Percentiles rank a stretch among this genome's conserved stretches.
Evolutionary conservation across 331 rosid genomes (phyloP).

Genomic region (Erythrophleum ivorense): DNA sequence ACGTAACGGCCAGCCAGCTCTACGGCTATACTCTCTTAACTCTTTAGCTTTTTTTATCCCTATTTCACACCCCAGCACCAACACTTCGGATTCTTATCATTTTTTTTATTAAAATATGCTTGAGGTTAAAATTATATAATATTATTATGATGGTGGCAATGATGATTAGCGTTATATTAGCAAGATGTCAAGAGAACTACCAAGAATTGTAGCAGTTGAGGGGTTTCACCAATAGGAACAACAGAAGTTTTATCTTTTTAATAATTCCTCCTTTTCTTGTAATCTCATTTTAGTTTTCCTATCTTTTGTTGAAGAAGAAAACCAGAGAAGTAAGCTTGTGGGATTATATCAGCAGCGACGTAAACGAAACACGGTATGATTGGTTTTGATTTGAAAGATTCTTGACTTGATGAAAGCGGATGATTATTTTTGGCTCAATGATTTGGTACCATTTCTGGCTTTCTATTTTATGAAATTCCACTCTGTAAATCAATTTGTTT

Average conservation of each 20-base stretch:
- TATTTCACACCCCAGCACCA: constrained; percentile 39
- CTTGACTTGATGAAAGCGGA: constrained; percentile 40
- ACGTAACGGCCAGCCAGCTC: constrained; percentile 52
- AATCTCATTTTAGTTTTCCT: not conserved
- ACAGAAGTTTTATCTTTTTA: not conserved
- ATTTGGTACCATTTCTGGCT: constrained; percentile 31
- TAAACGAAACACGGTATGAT: constrained; percentile 34
- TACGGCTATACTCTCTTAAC: constrained; percentile 30
- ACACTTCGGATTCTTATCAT: constrained; percentile 52
- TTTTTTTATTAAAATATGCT: constrained; percentile 7
- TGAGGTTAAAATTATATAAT: constrained; percentile 22
- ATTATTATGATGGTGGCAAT: constrained; percentile 31
- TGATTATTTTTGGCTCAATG: constrained; percentile 31
- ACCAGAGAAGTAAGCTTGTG: constrained; percentile 7
- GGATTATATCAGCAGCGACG: not conserved
- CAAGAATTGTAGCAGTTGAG: constrained; percentile 37
- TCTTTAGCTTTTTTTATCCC: constrained; percentile 41
- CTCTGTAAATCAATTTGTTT: not conserved
- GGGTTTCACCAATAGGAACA: constrained; percentile 30
- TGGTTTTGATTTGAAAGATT: constrained; percentile 52
- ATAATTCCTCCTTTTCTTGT: not conserved
- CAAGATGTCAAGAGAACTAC: constrained; percentile 37
- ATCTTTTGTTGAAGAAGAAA: constrained; percentile 34
- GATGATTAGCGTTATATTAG: constrained; percentile 47
- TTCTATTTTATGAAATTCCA: not conserved